Conservation (phyloP, 768 basidiomycete genomes). For the Lentinula guzmanii region DNA sequence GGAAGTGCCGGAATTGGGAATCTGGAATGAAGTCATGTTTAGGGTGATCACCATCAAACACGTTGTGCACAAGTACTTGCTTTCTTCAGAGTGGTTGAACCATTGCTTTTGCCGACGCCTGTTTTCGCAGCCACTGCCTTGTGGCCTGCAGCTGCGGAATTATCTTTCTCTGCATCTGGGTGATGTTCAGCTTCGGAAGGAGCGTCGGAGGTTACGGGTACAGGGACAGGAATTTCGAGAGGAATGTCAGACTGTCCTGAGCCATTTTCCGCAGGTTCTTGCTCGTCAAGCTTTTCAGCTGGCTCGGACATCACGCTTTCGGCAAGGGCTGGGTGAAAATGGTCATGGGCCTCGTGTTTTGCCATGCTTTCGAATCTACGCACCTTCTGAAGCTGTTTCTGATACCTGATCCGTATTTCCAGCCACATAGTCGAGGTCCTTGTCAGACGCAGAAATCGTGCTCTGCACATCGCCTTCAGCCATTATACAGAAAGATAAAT, state of each 20-base stretch:
- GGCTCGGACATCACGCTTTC: conserved; percentile 12
- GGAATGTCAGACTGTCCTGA: conserved; percentile 16
- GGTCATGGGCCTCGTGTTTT: conserved; percentile 31
- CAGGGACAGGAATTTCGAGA: conserved; percentile 13
- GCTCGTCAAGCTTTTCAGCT: background rate
- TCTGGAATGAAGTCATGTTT: conserved; percentile 31
- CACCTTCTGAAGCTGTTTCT: conserved; percentile 7
- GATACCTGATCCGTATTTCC: conserved; percentile 11
- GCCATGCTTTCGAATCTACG: conserved; percentile 13
- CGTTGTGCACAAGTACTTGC: conserved; percentile 28
- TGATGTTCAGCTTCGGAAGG: conserved; percentile 15
- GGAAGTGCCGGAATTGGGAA: conserved; percentile 62
- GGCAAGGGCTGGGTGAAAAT: conserved; percentile 16
- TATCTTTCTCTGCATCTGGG: conserved; percentile 20
- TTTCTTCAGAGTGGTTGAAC: conserved; percentile 57
- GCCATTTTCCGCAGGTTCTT: conserved; percentile 5
- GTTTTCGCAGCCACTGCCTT: conserved; percentile 33
- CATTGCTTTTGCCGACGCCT: conserved; percentile 37
- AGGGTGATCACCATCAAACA: conserved; percentile 13
- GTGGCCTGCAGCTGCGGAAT: conserved; percentile 19
- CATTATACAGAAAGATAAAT: conserved; percentile 19
- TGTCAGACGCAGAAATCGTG: conserved; percentile 13
- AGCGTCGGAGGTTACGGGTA: conserved; percentile 7
- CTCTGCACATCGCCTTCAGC: conserved; percentile 24
- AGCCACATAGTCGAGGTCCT: conserved; percentile 15